phyloP scores from a whole-genome alignment of 495 filamentous ascomycete genomes.

The Penicillium silybi region DNA sequence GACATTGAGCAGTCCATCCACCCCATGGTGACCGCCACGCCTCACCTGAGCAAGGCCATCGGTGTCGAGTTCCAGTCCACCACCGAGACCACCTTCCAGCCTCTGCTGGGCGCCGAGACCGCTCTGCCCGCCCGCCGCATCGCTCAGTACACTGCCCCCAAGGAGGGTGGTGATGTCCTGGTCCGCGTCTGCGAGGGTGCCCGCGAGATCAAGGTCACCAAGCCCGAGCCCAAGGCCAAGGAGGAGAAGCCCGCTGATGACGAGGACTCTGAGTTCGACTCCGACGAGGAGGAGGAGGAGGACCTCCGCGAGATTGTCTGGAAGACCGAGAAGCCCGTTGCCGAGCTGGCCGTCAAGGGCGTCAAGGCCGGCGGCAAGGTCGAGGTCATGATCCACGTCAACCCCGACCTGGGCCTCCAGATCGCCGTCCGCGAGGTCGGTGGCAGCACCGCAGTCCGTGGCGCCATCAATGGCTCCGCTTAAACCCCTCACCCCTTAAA shows the following conservation, averaged over 20 bases:
- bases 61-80: conserved; percentile 74
- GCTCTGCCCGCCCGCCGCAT: conserved; percentile 84
- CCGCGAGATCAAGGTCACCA: conserved; percentile 85
- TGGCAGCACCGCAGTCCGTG: conserved; percentile 78
- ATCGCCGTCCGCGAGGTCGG: conserved; percentile 82
- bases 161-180: conserved; percentile 78
- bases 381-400: conserved; percentile 87
- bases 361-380: conserved; percentile 87
- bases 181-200: conserved; percentile 82
- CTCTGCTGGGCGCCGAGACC: conserved; percentile 78
- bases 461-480: conserved; percentile 53
- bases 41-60: conserved; percentile 82
- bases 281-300: conserved; percentile 68
- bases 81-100: conserved; percentile 62
- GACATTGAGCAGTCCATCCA: conserved; percentile 96
- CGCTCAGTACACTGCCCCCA: conserved; percentile 67
- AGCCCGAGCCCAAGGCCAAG: conserved; percentile 73
- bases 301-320: conserved; percentile 88
- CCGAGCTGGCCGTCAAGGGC: conserved; percentile 77
- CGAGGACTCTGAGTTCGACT: conserved; percentile 63
- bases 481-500: conserved; percentile 19
- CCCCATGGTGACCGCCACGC: conserved; percentile 88
- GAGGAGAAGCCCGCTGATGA: conserved; percentile 57
- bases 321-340: conserved; percentile 79
- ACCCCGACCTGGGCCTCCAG: conserved; percentile 68